Evolutionary conservation across 768 basidiomycete species (phyloP), one percentile per base, ranked within the genome.

Genomic region (Leccinellum albellum): DNA sequence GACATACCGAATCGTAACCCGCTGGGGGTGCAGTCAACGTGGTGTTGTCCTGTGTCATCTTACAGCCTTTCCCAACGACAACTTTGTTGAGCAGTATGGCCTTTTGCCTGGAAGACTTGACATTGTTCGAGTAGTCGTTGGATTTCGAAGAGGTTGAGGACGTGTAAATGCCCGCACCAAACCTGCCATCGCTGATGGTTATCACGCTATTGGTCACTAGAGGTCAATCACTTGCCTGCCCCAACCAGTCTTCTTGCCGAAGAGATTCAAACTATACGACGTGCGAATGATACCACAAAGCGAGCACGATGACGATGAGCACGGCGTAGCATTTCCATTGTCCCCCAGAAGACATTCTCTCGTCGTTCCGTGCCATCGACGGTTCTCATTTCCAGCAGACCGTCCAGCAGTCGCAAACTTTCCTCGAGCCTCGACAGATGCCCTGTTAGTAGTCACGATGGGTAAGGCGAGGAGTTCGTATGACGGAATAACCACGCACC

Each of bases 121-220:
- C 75, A 57, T 86, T 87, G 51, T 73, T 75, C 12, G 86, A 86
- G 65, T 89, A 89, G 69, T 89, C 87, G 57, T 87, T 84, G 17
- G 87, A 86, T 80, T 88, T 88, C 7, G 87, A 88, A n/a, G 87
- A 87, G 1, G 87, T 88, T n/a, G 85, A 84, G 6, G 86, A 86
- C 1, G 86, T 87, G 65, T 88, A 88, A 42, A 88, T 84, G 24
- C 87, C 87, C 35, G 81, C 80, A 24, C 87, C 87, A 50, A 88
- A 87, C 58, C 86, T 87, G 60, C 20, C 54, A 21, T 28, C 21
- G 42, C 6, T 35, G 15, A 42, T n/a, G 49, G 58, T 66, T 50
- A 57, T 50, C 44, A 28, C 47, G 32, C 20, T 17, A 47, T 56
- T 6, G 2, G 31, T 29, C 35, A 13, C 24, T 40, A 8, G 26